These are phyloP conservation scores for Colletotrichum sp. DNA, from an alignment of 2,329 filamentous ascomycete species.

Conservation along the genomic window DNA sequence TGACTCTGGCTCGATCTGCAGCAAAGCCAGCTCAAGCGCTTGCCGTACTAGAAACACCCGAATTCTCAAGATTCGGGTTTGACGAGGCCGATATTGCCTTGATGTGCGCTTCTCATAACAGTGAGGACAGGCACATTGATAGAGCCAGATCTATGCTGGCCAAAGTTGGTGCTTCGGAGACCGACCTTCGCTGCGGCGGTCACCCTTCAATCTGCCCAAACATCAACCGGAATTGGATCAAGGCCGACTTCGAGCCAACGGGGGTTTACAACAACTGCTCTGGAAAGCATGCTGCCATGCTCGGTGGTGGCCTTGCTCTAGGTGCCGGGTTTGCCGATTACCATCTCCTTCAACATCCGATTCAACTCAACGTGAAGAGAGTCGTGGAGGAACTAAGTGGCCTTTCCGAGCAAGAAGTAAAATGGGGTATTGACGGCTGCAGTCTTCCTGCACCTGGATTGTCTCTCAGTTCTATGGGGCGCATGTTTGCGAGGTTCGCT, in stretches of 20 bases:
- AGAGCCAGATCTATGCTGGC: conserved; percentile 41
- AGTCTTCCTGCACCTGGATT: conserved; percentile 50
- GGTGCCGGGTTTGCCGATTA: conserved; percentile 35
- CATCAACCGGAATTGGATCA: conserved; percentile 44
- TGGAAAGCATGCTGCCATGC: conserved; percentile 52
- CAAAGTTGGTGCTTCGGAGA: conserved; percentile 35
- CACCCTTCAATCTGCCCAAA: conserved; percentile 38
- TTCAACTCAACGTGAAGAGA: conserved; percentile 41
- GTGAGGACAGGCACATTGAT: conserved; percentile 42
- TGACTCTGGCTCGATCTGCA: conserved; percentile 48
- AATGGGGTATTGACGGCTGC: conserved; percentile 51
- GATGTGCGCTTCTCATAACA: conserved; percentile 51
- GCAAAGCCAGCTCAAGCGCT: conserved; percentile 51
- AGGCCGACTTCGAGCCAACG: conserved; percentile 37
- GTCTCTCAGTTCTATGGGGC: conserved; percentile 37
- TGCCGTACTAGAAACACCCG: conserved; percentile 45
- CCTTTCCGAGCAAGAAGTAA: conserved; percentile 27
- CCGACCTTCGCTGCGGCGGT: conserved; percentile 45
- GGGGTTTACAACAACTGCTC: conserved; percentile 50
- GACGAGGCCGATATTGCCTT: conserved; percentile 46
- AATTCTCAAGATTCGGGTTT: conserved; percentile 37
- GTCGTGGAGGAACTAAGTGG: conserved; percentile 39
- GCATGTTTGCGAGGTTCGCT: conserved; percentile 41
- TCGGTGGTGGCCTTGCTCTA: conserved; percentile 43
- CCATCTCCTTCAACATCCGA: conserved; percentile 37